phyloP scores from a whole-genome alignment of 805 yeast species.

The Nakazawaea anatomiae region DNA sequence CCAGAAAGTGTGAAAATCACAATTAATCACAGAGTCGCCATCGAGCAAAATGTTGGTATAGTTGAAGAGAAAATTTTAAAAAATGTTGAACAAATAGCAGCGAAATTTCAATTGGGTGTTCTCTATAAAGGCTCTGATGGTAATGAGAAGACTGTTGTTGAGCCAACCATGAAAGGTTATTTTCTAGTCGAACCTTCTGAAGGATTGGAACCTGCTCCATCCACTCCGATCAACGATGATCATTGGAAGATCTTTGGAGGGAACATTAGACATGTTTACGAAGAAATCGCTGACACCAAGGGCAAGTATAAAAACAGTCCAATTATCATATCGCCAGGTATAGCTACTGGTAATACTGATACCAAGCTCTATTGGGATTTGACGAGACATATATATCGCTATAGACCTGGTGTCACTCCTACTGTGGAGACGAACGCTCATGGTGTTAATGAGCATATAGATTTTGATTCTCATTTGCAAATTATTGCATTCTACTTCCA shows the following conservation, averaged over 20 bases:
- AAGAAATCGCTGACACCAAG: slow-evolving; percentile 31
- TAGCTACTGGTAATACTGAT: slow-evolving; percentile 66
- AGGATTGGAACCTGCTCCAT: slow-evolving; percentile 46
- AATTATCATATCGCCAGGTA: slow-evolving; percentile 47
- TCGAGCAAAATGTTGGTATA: slow-evolving; percentile 32
- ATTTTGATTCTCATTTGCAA: slow-evolving; percentile 51
- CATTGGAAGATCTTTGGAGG: slow-evolving; percentile 40
- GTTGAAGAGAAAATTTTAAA: slow-evolving; percentile 27
- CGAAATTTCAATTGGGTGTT: slow-evolving; percentile 30
- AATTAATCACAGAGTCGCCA: slow-evolving; percentile 40
- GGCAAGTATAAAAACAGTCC: slow-evolving; percentile 20
- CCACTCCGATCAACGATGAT: slow-evolving; percentile 37
- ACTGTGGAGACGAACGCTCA: slow-evolving; percentile 42
- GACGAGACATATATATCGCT: slow-evolving; percentile 52
- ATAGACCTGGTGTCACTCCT: slow-evolving; percentile 39
- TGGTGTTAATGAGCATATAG: slow-evolving; percentile 58
- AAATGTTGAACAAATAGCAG: slow-evolving; percentile 28
- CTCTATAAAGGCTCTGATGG: slow-evolving; percentile 13
- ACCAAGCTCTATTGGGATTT: slow-evolving; percentile 56
- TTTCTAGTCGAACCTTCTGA: slow-evolving; percentile 2
- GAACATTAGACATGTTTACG: slow-evolving; percentile 38
- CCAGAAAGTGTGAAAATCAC: slow-evolving; percentile 40
- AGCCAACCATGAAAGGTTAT: slow-evolving; percentile 20
- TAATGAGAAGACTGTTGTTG: slow-evolving; percentile 17
- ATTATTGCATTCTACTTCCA: slow-evolving; percentile 51